Evolutionary conservation across 257 asterid species (phyloP).

Genomic region (Solanum dulcamara): DNA sequence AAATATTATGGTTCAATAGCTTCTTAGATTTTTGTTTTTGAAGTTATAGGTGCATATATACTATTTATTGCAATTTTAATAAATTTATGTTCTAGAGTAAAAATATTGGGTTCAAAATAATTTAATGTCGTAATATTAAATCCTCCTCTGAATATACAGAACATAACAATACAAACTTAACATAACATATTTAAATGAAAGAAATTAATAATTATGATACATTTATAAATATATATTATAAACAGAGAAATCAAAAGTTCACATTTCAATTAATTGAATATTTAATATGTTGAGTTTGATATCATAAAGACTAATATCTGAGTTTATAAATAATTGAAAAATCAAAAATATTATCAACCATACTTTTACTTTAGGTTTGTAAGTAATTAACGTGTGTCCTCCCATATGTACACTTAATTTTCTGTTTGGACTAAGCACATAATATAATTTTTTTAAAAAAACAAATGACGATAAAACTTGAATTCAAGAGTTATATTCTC

Average conservation of each 20-base stretch:
- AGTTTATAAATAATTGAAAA: not conserved
- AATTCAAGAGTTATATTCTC: not conserved
- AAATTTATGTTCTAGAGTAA: not conserved
- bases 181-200: not conserved
- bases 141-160: not conserved
- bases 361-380: not conserved
- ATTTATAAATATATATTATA: not conserved
- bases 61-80: not conserved
- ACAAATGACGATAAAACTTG: not conserved
- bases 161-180: not conserved
- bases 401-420: not conserved
- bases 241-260: not conserved
- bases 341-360: not conserved
- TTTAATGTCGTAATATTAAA: not conserved
- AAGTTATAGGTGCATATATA: not conserved
- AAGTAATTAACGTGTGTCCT: not conserved
- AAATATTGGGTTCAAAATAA: not conserved
- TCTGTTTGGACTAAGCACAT: not conserved
- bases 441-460: not conserved
- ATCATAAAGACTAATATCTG: not conserved
- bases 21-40: not conserved
- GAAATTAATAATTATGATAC: not conserved
- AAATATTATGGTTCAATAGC: not conserved
- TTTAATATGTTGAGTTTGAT: not conserved
- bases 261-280: not conserved